Evolutionary conservation across 306 rosid genomes (phyloP).

Genomic region (Mimosa bimucronata): DNA sequence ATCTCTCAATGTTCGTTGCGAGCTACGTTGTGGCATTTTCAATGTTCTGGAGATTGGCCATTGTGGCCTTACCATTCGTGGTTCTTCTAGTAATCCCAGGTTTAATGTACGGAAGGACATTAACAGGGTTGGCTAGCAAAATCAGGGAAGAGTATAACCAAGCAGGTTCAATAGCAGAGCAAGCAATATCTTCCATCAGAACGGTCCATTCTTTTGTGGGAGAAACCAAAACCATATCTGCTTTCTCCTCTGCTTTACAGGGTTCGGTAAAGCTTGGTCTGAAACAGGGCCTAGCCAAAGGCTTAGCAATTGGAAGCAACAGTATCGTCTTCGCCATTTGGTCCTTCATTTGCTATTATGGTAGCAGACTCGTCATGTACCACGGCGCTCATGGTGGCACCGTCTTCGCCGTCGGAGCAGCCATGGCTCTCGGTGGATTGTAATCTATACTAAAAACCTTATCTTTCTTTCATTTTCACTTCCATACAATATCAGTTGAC

Average conservation of each 20-base stretch:
- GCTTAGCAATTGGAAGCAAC: slow-evolving; percentile 90
- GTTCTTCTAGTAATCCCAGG: slow-evolving; percentile 80
- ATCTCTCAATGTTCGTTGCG: slow-evolving; percentile 61
- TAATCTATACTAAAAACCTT: slow-evolving; percentile 30
- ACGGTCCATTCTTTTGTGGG: slow-evolving; percentile 88
- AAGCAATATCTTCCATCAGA: slow-evolving; percentile 81
- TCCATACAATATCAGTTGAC: too few species aligned
- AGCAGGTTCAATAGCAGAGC: slow-evolving; percentile 82
- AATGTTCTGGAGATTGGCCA: slow-evolving; percentile 73
- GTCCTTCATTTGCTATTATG: slow-evolving; percentile 82
- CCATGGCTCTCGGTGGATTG: slow-evolving; percentile 87
- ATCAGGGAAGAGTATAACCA: slow-evolving; percentile 68
- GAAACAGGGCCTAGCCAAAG: slow-evolving; percentile 90
- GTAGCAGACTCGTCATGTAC: slow-evolving; percentile 91
- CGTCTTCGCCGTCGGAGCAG: slow-evolving; percentile 80
- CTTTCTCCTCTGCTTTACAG: slow-evolving; percentile 74
- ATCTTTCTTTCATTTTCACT: neutral
- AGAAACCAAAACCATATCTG: slow-evolving; percentile 64
- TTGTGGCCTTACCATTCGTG: slow-evolving; percentile 81
- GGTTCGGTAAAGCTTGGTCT: slow-evolving; percentile 70
- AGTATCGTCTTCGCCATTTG: slow-evolving; percentile 84
- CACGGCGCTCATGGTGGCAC: slow-evolving; percentile 88
- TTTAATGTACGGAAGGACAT: slow-evolving; percentile 74
- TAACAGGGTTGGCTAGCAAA: slow-evolving; percentile 70
- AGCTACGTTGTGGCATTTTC: slow-evolving; percentile 75